A percentile compares a stretch with the other conserved stretches of the same genome.
These are phyloP conservation scores for Batrachochytrium dendrobatidis DNA, from an alignment of 371 early-diverging fungal species.

Conservation along the genomic window DNA sequence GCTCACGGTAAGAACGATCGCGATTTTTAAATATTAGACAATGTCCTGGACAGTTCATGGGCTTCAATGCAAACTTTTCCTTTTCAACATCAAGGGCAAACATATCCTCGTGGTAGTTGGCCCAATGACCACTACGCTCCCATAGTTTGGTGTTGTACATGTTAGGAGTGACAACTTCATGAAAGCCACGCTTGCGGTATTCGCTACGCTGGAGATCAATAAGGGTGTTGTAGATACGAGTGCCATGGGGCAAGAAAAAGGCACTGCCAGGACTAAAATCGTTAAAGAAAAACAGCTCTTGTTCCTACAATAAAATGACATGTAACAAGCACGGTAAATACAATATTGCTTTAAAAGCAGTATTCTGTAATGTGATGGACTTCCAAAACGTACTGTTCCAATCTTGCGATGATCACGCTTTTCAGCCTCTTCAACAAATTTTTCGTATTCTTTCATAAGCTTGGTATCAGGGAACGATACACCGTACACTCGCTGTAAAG, in stretches of 20 bases:
- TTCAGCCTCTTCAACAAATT: constrained; percentile 92
- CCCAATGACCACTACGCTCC: constrained; percentile 94
- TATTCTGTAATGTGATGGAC: constrained; percentile 13
- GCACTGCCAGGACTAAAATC: constrained; percentile 93
- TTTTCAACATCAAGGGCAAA: constrained; percentile 87
- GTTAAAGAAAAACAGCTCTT: constrained; percentile 97
- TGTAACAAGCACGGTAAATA: constrained; percentile 2
- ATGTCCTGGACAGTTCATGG: constrained; percentile 99
- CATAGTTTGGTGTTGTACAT: constrained; percentile 92
- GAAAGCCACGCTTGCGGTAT: constrained; percentile 83
- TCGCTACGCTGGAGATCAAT: constrained; percentile 65
- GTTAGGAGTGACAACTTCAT: constrained; percentile 94
- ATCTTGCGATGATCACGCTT: constrained; percentile 98
- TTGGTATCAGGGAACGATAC: constrained; percentile 98
- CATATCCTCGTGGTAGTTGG: constrained; percentile 98
- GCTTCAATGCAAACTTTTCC: constrained; percentile 93
- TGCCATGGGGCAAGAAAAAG: constrained; percentile 97
- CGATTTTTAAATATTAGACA: constrained; percentile 94
- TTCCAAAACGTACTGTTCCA: too few relatives aligned
- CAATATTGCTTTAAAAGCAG: not conserved
- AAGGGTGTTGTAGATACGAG: constrained; percentile 92
- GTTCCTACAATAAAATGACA: constrained; percentile 40
- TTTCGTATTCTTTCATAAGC: constrained; percentile 90
- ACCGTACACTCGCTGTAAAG: constrained; percentile 98
- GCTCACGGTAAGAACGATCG: constrained; percentile 91